These are phyloP conservation scores for button mushroom (Agaricus bisporus) DNA, from an alignment of 768 basidiomycete species.

Conservation along the genomic window DNA sequence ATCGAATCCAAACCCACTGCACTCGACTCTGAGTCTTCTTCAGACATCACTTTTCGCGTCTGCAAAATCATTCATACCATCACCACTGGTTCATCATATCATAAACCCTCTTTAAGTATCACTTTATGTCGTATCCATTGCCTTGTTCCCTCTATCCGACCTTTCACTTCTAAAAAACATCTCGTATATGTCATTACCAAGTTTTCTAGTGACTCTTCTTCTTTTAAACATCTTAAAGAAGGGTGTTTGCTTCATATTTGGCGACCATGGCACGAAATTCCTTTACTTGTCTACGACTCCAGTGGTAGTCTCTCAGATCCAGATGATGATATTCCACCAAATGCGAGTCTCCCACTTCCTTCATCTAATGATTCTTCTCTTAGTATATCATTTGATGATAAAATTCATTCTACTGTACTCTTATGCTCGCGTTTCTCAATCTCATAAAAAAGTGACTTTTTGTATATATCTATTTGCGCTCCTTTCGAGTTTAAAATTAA, in stretches of 20 bases:
- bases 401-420: conserved; percentile 17
- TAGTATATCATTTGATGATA: conserved; percentile 14
- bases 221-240: background rate
- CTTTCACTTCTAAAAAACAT: conserved; percentile 5
- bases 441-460: too few relatives aligned
- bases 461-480: too few relatives aligned
- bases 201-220: conserved; percentile 1
- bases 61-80: conserved; percentile 32
- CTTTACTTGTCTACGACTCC: too few relatives aligned
- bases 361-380: conserved; percentile 12
- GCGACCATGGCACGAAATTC: conserved; percentile 44
- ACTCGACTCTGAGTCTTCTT: conserved; percentile 22
- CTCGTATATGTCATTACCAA: conserved; percentile 1
- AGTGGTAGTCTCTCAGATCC: conserved; percentile 7
- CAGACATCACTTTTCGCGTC: conserved; percentile 41
- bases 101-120: conserved; percentile 25
- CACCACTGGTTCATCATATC: conserved; percentile 16
- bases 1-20: conserved; percentile 32
- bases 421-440: conserved; percentile 25
- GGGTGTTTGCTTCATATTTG: conserved; percentile 29
- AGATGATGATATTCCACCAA: conserved; percentile 15
- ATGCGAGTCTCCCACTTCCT: conserved; percentile 21
- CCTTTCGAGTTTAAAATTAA: too few relatives aligned
- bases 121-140: conserved; percentile 35
- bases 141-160: background rate